These are phyloP conservation scores for Fusarium papillatum DNA, from an alignment of 2,329 filamentous ascomycete genomes.

Conservation along the genomic window DNA sequence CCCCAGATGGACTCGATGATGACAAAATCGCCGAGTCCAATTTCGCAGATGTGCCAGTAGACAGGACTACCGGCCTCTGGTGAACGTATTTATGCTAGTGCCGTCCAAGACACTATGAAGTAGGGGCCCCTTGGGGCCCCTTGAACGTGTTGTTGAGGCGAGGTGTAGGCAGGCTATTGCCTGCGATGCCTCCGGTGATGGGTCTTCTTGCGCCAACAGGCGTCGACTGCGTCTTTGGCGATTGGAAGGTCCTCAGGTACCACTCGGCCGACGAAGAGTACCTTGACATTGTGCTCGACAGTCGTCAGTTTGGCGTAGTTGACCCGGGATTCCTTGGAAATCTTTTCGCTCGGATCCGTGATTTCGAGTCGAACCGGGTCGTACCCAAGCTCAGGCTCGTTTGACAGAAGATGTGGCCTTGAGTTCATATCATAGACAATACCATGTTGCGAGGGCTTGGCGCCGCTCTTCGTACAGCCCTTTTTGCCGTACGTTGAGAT, in stretches of 20 bases:
- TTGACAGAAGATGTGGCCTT: slow-evolving; percentile 49
- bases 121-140: slow-evolving; percentile 37
- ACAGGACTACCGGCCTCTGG: slow-evolving; percentile 33
- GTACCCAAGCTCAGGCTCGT: slow-evolving; percentile 64
- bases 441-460: slow-evolving; percentile 66
- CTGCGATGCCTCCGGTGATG: slow-evolving; percentile 48
- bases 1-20: slow-evolving; percentile 19
- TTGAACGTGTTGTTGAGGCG: slow-evolving; percentile 41
- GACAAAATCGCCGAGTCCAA: slow-evolving; percentile 29
- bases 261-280: slow-evolving; percentile 69
- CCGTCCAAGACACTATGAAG: slow-evolving; percentile 36
- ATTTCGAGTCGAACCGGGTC: slow-evolving; percentile 60
- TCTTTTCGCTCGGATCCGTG: slow-evolving; percentile 56
- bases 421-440: slow-evolving; percentile 59
- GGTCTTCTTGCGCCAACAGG: slow-evolving; percentile 63
- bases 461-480: slow-evolving; percentile 66
- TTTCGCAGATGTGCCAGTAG: slow-evolving; percentile 34
- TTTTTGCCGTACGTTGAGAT: slow-evolving; percentile 68
- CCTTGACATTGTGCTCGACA: slow-evolving; percentile 69
- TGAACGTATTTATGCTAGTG: slow-evolving; percentile 49
- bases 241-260: slow-evolving; percentile 53
- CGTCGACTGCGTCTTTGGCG: slow-evolving; percentile 61
- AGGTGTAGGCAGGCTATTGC: slow-evolving; percentile 14
- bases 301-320: slow-evolving; percentile 70
- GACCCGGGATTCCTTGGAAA: slow-evolving; percentile 65